Conservation (phyloP, 345 rosid genomes). For the Garcia nutans region DNA sequence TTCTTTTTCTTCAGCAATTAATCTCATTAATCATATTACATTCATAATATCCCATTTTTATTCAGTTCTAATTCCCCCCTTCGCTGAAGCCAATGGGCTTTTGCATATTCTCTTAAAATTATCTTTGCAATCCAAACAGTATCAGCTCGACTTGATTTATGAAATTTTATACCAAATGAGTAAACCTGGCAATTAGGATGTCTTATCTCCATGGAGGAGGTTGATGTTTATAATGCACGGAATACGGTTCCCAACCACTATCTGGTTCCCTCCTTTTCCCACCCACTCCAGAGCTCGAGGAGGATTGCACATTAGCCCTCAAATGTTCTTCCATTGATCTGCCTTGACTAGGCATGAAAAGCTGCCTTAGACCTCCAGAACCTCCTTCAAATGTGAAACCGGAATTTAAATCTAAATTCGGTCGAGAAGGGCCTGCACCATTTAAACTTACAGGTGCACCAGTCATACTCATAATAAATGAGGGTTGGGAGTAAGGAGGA, state of each 20-base stretch:
- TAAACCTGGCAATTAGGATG: background rate
- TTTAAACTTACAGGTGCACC: constrained; percentile 47
- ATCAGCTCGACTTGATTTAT: constrained; percentile 25
- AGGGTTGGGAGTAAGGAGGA: constrained; percentile 54
- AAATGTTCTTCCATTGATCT: constrained; percentile 56
- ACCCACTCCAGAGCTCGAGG: constrained; percentile 61
- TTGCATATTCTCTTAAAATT: constrained; percentile 20
- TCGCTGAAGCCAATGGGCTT: constrained; percentile 37
- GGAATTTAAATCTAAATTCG: constrained; percentile 65
- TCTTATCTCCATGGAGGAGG: constrained; percentile 75
- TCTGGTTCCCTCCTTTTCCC: constrained; percentile 87
- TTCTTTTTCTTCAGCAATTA: constrained; percentile 36
- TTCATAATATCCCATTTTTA: constrained; percentile 38
- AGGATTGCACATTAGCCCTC: constrained; percentile 50
- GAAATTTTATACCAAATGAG: constrained; percentile 14
- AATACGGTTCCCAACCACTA: constrained; percentile 59
- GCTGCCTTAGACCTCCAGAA: constrained; percentile 52
- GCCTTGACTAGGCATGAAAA: constrained; percentile 55
- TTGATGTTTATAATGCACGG: constrained; percentile 43
- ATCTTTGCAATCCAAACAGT: constrained; percentile 28
- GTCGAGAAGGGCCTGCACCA: constrained; percentile 52
- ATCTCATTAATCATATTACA: constrained; percentile 49
- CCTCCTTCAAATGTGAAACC: constrained; percentile 65
- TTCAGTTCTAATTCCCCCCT: constrained; percentile 39
- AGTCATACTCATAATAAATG: constrained; percentile 64